phyloP scores from a whole-genome alignment of 2,329 filamentous ascomycete species.

The Colletotrichum kahawae region DNA sequence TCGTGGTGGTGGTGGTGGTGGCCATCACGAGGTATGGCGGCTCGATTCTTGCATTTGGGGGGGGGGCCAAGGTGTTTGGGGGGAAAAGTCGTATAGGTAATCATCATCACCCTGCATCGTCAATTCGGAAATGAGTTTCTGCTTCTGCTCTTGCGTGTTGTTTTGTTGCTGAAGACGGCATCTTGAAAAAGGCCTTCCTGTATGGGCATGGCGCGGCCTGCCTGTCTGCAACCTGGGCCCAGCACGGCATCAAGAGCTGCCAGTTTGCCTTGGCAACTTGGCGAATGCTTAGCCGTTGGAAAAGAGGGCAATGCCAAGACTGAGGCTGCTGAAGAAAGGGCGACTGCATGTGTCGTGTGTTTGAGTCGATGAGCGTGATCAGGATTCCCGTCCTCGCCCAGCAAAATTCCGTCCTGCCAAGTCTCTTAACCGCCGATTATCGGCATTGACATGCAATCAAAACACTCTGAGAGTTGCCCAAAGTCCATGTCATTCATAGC shows the following conservation, averaged over 20 bases:
- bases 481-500: neutral
- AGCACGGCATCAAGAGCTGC: neutral
- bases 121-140: neutral
- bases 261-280: constrained; percentile 7
- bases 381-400: neutral
- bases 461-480: neutral
- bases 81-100: neutral
- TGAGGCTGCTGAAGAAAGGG: neutral
- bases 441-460: neutral
- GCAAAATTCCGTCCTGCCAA: neutral
- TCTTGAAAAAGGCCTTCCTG: neutral
- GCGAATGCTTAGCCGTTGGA: neutral
- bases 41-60: neutral
- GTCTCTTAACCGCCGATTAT: neutral
- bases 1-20: fast-evolving
- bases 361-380: neutral
- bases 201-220: neutral
- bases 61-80: neutral
- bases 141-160: neutral
- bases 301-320: neutral
- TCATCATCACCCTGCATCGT: neutral
- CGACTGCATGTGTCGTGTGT: neutral
- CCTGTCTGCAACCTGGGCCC: neutral
- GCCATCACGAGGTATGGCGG: neutral
- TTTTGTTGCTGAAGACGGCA: neutral